These are phyloP conservation scores for Teratosphaeria zuluensis DNA, from an alignment of 2,329 filamentous ascomycete genomes.

Conservation along the genomic window DNA sequence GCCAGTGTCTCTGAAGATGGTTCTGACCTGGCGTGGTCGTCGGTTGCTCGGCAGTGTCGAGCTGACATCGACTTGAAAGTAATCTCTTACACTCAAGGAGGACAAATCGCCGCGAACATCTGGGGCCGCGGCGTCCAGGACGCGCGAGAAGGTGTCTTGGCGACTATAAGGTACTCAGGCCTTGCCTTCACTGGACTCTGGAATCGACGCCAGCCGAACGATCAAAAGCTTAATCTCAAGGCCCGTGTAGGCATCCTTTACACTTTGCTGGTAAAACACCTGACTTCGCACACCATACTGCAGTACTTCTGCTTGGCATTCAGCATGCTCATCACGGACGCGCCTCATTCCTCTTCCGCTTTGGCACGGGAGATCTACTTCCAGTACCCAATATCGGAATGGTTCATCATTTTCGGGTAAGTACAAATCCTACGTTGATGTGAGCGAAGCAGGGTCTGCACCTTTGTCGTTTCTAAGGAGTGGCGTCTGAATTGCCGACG, in stretches of 20 bases:
- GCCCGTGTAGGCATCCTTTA: slow-evolving; percentile 8
- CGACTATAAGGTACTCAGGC: slow-evolving; percentile 4
- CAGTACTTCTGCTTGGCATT: slow-evolving; percentile 12
- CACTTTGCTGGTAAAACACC: slow-evolving; percentile 3
- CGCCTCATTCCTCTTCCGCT: slow-evolving; percentile 9
- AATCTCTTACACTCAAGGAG: slow-evolving; percentile 7
- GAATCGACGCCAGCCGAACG: background rate
- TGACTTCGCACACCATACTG: slow-evolving; percentile 10
- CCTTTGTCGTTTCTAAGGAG: background rate
- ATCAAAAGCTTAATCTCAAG: slow-evolving; percentile 7
- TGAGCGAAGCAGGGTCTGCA: background rate
- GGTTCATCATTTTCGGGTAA: slow-evolving; percentile 11
- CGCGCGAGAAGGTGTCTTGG: slow-evolving; percentile 3
- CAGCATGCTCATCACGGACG: slow-evolving; percentile 9
- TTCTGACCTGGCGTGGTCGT: slow-evolving; percentile 8
- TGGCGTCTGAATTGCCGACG: background rate
- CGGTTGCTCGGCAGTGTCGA: slow-evolving; percentile 1
- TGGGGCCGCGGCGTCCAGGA: background rate
- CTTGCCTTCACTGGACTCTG: slow-evolving; percentile 7
- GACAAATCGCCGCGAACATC: slow-evolving; percentile 1
- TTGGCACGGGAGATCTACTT: slow-evolving; percentile 12
- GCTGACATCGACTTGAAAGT: slow-evolving; percentile 9
- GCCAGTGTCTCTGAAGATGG: slow-evolving; percentile 3
- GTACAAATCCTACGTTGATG: background rate
- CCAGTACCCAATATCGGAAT: slow-evolving; percentile 8